Conservation (phyloP, 2,329 filamentous ascomycete species). For the Sclerotiophoma versabilis region DNA sequence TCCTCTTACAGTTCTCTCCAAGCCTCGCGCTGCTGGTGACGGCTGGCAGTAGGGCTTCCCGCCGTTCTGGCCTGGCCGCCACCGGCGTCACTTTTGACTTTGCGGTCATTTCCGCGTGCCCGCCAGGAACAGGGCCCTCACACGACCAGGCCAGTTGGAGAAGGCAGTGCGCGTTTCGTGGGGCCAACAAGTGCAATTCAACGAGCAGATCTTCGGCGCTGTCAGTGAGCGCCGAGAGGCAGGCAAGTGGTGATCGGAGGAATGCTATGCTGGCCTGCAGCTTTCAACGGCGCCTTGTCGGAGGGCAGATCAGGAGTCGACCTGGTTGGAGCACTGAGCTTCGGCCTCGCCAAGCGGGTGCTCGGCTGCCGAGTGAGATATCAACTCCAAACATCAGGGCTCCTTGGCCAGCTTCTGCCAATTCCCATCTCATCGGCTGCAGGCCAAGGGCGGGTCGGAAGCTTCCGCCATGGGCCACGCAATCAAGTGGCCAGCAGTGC, state of each 20-base stretch:
- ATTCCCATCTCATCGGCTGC: slow-evolving; percentile 26
- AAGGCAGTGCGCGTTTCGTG: background rate
- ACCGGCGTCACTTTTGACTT: slow-evolving; percentile 1
- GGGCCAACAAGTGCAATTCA: background rate
- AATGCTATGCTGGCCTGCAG: background rate
- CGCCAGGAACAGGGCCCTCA: slow-evolving; percentile 1
- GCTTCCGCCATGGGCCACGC: slow-evolving; percentile 34
- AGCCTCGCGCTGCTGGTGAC: background rate
- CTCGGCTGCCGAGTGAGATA: slow-evolving; percentile 11
- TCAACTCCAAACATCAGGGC: slow-evolving; percentile 1
- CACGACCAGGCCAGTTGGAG: background rate
- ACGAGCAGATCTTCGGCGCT: slow-evolving; percentile 2
- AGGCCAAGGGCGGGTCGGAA: slow-evolving; percentile 28
- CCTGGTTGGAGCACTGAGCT: slow-evolving; percentile 1
- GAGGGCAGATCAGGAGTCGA: slow-evolving; percentile 7
- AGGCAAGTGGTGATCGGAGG: slow-evolving; percentile 2
- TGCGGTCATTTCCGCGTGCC: slow-evolving; percentile 8
- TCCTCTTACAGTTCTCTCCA: background rate
- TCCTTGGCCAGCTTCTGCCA: background rate
- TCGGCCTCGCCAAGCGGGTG: slow-evolving; percentile 9
- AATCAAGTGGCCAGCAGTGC: slow-evolving; percentile 29
- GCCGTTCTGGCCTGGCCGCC: slow-evolving; percentile 2
- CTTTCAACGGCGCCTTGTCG: slow-evolving; percentile 6
- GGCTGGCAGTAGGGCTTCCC: background rate
- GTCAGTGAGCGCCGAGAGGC: background rate